phyloP scores from a whole-genome alignment of 805 yeast species.

The Candida jianshihensis region DNA sequence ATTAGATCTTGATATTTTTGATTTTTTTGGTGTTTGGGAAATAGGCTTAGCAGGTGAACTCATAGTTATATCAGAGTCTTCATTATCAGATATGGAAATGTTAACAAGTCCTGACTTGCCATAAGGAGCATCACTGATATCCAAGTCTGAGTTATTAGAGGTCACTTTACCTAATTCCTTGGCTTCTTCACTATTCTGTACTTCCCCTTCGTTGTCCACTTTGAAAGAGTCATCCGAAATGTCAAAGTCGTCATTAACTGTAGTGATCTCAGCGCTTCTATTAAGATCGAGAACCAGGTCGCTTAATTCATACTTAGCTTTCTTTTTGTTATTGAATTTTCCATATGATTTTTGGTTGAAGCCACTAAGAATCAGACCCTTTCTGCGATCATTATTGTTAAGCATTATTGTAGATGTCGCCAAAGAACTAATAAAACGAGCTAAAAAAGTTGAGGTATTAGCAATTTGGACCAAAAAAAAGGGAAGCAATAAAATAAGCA shows the following conservation, averaged over 20 bases:
- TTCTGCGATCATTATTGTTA: conserved; percentile 19
- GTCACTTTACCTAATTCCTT: conserved; percentile 3
- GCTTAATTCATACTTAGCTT: conserved; percentile 18
- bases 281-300: conserved; percentile 17
- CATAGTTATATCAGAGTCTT: conserved; percentile 12
- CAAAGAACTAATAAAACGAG: background rate
- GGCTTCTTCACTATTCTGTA: conserved; percentile 1
- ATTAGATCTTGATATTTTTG: background rate
- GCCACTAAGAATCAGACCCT: conserved; percentile 17
- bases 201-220: conserved; percentile 17
- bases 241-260: conserved; percentile 11
- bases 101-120: conserved; percentile 14
- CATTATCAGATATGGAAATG: conserved; percentile 21
- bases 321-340: conserved; percentile 16
- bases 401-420: conserved; percentile 9
- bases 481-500: background rate
- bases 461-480: too few relatives aligned
- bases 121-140: conserved; percentile 16
- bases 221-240: conserved; percentile 21
- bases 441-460: background rate
- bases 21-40: conserved; percentile 5
- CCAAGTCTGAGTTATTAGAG: conserved; percentile 5
- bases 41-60: conserved; percentile 13
- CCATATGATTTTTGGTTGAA: conserved; percentile 16
- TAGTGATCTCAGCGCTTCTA: conserved; percentile 1